Evolutionary conservation across 768 basidiomycete species (phyloP).

Genomic region (Amanita phalloides): DNA sequence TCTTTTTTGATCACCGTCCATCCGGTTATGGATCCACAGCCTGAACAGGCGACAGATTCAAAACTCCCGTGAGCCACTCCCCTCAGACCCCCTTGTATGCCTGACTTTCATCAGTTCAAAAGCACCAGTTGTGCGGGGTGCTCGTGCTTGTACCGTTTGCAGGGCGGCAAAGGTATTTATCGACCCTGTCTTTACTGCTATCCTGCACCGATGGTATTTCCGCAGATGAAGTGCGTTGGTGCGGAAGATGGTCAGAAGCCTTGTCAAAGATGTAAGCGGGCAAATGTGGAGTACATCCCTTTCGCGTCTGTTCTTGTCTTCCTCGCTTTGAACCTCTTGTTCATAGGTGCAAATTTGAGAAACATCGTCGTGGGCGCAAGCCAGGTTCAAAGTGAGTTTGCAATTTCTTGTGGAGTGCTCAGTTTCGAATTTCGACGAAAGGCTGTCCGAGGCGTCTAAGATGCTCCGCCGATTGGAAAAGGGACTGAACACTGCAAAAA

Average conservation of each 20-base stretch:
- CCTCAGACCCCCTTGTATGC: constrained; percentile 6
- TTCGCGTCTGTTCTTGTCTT: constrained; percentile 8
- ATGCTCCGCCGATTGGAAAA: constrained; percentile 84
- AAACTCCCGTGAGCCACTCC: constrained; percentile 20
- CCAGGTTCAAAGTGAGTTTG: constrained; percentile 74
- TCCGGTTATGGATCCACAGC: constrained; percentile 28
- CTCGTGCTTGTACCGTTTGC: constrained; percentile 75
- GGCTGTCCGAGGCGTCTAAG: constrained; percentile 82
- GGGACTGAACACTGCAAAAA: constrained; percentile 65
- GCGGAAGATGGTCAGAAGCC: constrained; percentile 75
- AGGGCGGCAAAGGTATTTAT: constrained; percentile 63
- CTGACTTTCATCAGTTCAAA: constrained; percentile 23
- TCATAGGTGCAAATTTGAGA: constrained; percentile 73
- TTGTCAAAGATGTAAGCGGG: constrained; percentile 79
- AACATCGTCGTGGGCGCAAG: constrained; percentile 80
- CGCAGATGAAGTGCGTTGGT: constrained; percentile 85
- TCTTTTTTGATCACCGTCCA: constrained; percentile 31
- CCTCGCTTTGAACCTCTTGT: constrained; percentile 9
- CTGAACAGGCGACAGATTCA: constrained; percentile 21
- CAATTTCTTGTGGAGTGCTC: constrained; percentile 6
- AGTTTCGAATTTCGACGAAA: constrained; percentile 17
- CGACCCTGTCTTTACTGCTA: constrained; percentile 8
- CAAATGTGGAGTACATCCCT: constrained; percentile 55
- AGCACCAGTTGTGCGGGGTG: constrained; percentile 40
- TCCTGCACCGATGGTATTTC: constrained; percentile 7